phyloP scores from a whole-genome alignment of 495 filamentous ascomycete genomes.

The Penicillium longicatenatum region DNA sequence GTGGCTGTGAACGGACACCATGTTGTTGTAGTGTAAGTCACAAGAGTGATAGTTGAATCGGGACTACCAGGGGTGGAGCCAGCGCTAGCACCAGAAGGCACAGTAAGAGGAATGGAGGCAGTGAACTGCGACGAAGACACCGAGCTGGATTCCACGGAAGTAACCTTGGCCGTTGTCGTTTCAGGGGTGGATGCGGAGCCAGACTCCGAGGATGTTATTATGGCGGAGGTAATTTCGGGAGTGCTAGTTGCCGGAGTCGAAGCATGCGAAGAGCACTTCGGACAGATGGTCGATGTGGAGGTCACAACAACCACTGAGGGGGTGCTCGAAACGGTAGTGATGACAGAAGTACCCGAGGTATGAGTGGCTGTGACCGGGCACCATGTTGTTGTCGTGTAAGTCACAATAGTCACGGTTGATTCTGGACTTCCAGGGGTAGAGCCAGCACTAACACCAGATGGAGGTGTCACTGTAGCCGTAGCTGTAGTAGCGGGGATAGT shows the following conservation, averaged over 20 bases:
- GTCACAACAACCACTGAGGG: conserved; percentile 39
- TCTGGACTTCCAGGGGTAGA: conserved; percentile 11
- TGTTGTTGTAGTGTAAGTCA: conserved; percentile 42
- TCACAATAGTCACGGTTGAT: conserved; percentile 5
- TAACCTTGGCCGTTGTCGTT: neutral
- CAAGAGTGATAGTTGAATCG: conserved; percentile 44
- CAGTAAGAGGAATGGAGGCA: neutral
- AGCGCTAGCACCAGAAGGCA: neutral
- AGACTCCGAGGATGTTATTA: neutral
- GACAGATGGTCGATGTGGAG: conserved; percentile 15
- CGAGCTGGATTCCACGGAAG: neutral
- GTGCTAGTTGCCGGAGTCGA: neutral
- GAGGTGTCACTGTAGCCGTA: conserved; percentile 15
- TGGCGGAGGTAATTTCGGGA: neutral
- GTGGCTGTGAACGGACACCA: conserved; percentile 49
- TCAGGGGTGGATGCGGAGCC: neutral
- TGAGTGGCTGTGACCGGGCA: conserved; percentile 11
- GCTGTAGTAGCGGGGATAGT: conserved; percentile 23
- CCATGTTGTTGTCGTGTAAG: conserved; percentile 5
- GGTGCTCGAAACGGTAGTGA: conserved; percentile 29
- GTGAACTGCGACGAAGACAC: neutral
- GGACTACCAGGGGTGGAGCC: conserved; percentile 3
- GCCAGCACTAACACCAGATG: conserved; percentile 14
- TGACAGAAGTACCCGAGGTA: conserved; percentile 23
- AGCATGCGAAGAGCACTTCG: conserved; percentile 5